Evolutionary conservation across 192 early-diverging fungal genomes (phyloP), one percentile per base, ranked within the genome.

Genomic region (Coemansia sp.): DNA sequence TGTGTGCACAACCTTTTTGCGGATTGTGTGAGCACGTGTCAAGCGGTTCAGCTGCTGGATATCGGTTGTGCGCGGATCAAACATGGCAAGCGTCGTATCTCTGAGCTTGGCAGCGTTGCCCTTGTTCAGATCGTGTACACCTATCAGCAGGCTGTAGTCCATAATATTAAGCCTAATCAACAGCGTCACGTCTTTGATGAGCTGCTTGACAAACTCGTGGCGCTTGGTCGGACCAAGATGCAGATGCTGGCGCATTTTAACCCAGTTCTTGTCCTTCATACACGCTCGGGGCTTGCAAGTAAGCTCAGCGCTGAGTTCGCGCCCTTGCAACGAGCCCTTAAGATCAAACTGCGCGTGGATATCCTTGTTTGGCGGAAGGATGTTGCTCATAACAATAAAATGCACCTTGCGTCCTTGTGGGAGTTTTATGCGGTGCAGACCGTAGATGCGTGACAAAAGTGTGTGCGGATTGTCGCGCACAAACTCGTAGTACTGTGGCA

Each of bases 381-480:
- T 91, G 73, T 99, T 99, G 60, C 91, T 93, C 97, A 99, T 99
- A 17, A 99, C 95, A 8, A 99, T 93, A 83, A 99, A 99, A 82
- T 98, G 95, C 50, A 99, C 92, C 75, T 98, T 97, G 48, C 87
- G 82, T 54, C 90, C 90, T 38, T 91, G 92, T 43, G 94, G 94
- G 45, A 96, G 82, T 79, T 98, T 98, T 57, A 98, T 91, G 53
- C 97, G 88, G 69, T 98, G 95, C 48, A 99, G 78, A 38, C 96
- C 96, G 79, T 95, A 96, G 67, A 97, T 94, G 50, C 96, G 89
- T 66, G 90, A 94, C 3, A 98, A 82, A 29, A 97, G 87, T 10
- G 97, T 97, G 79, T 98, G 82, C 9, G 95, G 94, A 62, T 97
- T 92, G 53, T 87, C 71, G 67, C 85, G 83, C 61, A 98, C 83